These are phyloP conservation scores for Fomitopsis palustris DNA, from an alignment of 1,284 basidiomycete species.

Conservation along the genomic window DNA sequence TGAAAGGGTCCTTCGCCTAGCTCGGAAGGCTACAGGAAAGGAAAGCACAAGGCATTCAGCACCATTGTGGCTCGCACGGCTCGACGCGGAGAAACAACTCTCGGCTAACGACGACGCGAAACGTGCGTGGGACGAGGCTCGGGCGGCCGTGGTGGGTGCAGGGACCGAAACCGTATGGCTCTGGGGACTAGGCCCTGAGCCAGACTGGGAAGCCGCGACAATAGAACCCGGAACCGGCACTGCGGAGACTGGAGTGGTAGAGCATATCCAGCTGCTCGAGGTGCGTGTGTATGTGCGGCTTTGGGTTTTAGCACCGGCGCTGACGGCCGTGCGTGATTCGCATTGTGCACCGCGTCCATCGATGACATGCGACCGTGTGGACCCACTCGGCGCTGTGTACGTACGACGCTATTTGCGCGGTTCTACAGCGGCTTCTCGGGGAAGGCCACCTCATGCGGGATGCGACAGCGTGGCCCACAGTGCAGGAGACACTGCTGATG, in stretches of 20 bases:
- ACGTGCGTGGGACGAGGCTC: conserved; percentile 41
- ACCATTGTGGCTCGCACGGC: conserved; percentile 50
- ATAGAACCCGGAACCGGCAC: conserved; percentile 16
- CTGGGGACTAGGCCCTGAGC: conserved; percentile 39
- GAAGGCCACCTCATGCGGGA: conserved; percentile 44
- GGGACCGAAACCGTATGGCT: conserved; percentile 43
- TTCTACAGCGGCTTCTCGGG: conserved; percentile 39
- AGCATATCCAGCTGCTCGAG: conserved; percentile 33
- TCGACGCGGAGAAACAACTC: conserved; percentile 41
- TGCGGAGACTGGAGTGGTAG: conserved; percentile 17
- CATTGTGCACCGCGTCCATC: not conserved
- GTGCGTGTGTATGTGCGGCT: conserved; percentile 24
- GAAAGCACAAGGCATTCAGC: conserved; percentile 27
- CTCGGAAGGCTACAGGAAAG: conserved; percentile 40
- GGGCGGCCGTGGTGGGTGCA: conserved; percentile 32
- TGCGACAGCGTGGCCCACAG: conserved; percentile 30
- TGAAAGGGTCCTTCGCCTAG: conserved; percentile 36
- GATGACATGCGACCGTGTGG: not conserved
- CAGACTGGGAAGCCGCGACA: not conserved
- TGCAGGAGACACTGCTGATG: conserved; percentile 48
- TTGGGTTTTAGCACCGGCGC: not conserved
- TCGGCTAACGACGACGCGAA: conserved; percentile 22
- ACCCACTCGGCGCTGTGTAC: not conserved
- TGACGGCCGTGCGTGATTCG: not conserved
- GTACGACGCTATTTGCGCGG: not conserved